These are phyloP conservation scores for Phytophthora pinifolia DNA, from an alignment of 352 stramenopile genomes.

Conservation along the genomic window DNA sequence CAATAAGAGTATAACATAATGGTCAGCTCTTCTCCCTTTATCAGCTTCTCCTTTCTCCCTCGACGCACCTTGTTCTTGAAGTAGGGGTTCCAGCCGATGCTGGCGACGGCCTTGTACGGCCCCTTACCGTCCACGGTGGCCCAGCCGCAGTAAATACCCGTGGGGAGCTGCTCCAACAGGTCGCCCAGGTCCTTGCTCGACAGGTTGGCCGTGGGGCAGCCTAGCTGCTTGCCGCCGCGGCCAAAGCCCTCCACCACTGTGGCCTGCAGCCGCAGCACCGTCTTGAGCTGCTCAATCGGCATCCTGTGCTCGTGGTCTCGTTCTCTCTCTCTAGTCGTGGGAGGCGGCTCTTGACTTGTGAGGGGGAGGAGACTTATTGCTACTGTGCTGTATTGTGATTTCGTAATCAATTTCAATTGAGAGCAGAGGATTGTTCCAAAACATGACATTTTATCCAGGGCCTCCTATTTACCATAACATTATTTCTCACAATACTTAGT, in stretches of 20 bases:
- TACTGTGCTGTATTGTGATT: too few species aligned
- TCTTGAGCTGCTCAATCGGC: conserved; percentile 57
- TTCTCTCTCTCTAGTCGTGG: background rate
- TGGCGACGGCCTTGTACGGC: conserved; percentile 95
- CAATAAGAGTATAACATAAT: conserved; percentile 1
- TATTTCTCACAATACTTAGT: too few species aligned
- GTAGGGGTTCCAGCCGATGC: conserved; percentile 96
- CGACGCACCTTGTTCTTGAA: conserved; percentile 90
- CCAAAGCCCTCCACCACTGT: conserved; percentile 94
- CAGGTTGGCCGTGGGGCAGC: conserved; percentile 96
- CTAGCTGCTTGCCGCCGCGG: conserved; percentile 95
- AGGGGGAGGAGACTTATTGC: too few species aligned
- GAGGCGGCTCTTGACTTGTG: too few species aligned
- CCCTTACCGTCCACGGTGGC: conserved; percentile 82
- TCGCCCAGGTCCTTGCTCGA: conserved; percentile 84
- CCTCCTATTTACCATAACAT: too few species aligned
- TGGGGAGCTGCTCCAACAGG: conserved; percentile 70
- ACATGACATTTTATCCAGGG: too few species aligned
- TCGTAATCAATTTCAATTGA: too few species aligned
- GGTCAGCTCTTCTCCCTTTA: conserved; percentile 5
- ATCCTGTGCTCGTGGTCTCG: conserved; percentile 21
- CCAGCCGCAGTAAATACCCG: conserved; percentile 96
- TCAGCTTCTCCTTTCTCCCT: background rate
- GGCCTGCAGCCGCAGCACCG: conserved; percentile 79
- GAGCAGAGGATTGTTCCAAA: too few species aligned